Conservation (phyloP, 2,329 filamentous ascomycete genomes). For the Aspergillus sp. region DNA sequence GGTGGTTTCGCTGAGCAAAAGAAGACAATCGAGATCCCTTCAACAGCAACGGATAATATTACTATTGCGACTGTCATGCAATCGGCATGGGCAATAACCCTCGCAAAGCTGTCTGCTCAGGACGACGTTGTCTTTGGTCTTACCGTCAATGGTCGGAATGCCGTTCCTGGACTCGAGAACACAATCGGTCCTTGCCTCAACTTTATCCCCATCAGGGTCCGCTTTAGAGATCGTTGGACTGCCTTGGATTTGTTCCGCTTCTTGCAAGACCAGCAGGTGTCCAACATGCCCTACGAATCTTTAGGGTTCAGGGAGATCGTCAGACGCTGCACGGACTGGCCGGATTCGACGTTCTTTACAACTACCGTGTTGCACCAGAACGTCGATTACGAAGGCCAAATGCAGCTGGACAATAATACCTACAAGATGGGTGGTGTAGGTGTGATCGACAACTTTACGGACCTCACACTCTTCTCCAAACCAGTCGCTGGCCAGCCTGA, state of each 20-base stretch:
- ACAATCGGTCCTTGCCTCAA: constrained; percentile 71
- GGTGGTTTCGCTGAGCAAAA: constrained; percentile 42
- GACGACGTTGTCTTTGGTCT: constrained; percentile 68
- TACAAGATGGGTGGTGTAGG: constrained; percentile 47
- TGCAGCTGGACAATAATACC: constrained; percentile 43
- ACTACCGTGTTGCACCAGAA: constrained; percentile 48
- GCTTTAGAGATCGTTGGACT: constrained; percentile 57
- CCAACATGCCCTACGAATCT: constrained; percentile 60
- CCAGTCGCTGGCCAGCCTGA: constrained; percentile 33
- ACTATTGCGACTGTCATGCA: constrained; percentile 70
- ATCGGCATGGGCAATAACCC: constrained; percentile 67
- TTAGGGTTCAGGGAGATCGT: constrained; percentile 61
- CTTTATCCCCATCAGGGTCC: constrained; percentile 67
- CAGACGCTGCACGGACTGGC: constrained; percentile 47
- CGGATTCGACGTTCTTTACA: constrained; percentile 47
- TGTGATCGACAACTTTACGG: constrained; percentile 45
- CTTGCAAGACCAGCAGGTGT: constrained; percentile 63
- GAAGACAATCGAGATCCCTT: constrained; percentile 43
- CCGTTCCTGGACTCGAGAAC: constrained; percentile 58
- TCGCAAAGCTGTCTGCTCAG: constrained; percentile 58
- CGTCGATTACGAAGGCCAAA: constrained; percentile 39
- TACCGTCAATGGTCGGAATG: constrained; percentile 68
- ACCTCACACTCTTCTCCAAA: constrained; percentile 46
- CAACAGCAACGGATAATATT: constrained; percentile 58
- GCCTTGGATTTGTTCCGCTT: constrained; percentile 57